Evolutionary conservation across 176 grass and related monocot genomes (phyloP), one percentile per base, ranked within the genome.

Genomic region (Chrysopogon serrulatus): DNA sequence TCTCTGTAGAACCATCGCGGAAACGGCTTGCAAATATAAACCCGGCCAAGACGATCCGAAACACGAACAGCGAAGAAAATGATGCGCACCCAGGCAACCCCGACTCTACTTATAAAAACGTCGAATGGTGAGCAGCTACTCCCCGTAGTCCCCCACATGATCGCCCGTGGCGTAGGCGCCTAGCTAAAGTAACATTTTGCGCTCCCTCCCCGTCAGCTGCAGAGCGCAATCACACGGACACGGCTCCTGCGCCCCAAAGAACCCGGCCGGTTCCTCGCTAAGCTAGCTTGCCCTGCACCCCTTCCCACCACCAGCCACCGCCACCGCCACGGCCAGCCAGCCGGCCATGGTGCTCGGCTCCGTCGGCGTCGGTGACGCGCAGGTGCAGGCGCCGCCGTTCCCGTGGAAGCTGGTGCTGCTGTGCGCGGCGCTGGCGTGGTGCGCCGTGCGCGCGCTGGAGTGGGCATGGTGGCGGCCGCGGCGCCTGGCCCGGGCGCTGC

Each of bases 391-490:
- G 42, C 10, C 48, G 77, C 2, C 56, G 28, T 60, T 88, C 21
- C 74, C 73, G 24, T 73, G 73, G 78, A 63, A 5, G 72, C 69
- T 19, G 39, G 48, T 75, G 61, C 23, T 86, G 28, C 28, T 72
- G 8, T 82, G 21, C 34, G 84, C 73, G 47, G 51, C 24, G 16
- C 1, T 85, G 4, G 75, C 82, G 17, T 94, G 86, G 92, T 88
- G 80, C 82, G 83, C 56, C 10, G 68, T 83, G 8, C 76, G 75
- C 82, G 56, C 14, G 32, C 5, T 96, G 67, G 83, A 91, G 69
- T 93, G 86, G 90, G 87, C 78, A 4, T 96, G 90, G 93, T 86
- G 88, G 79, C 81, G 49, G 57, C 93, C 93, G 40, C 84, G 71
- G 36, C 86, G 90, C 8, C 86, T 89, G 13, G 83, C 60, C 0